Conservation (phyloP, 2,329 filamentous ascomycete genomes). For the Trichoderma endophyticum region DNA sequence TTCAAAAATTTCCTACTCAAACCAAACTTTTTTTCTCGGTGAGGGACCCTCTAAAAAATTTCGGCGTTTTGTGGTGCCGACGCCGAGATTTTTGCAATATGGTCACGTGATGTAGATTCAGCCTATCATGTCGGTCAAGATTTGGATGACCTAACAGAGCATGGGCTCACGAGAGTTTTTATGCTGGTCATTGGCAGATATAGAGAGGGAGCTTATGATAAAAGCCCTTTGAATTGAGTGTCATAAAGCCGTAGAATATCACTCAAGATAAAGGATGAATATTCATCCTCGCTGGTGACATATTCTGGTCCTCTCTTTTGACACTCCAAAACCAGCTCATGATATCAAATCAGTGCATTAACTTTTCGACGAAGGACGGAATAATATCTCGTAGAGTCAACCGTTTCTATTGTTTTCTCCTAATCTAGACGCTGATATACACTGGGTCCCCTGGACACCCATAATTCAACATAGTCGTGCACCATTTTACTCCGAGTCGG, state of each 20-base stretch:
- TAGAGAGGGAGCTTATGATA: neutral
- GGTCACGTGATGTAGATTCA: neutral
- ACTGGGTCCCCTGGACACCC: slow-evolving; percentile 33
- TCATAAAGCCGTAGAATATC: neutral
- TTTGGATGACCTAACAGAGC: slow-evolving; percentile 5
- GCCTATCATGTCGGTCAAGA: slow-evolving; percentile 3
- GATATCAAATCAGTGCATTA: neutral
- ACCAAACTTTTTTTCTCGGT: slow-evolving; percentile 32
- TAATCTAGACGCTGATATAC: slow-evolving; percentile 44
- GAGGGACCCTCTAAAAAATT: slow-evolving; percentile 26
- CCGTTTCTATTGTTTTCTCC: slow-evolving; percentile 37
- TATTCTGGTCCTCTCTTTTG: neutral
- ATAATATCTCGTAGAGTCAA: slow-evolving; percentile 21
- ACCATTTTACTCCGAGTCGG: slow-evolving; percentile 41
- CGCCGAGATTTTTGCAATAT: slow-evolving; percentile 22
- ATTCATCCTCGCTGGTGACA: neutral
- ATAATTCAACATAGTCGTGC: slow-evolving; percentile 30
- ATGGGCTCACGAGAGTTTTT: neutral
- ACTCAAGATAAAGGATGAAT: neutral
- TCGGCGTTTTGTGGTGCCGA: slow-evolving; percentile 34
- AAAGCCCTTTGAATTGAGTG: neutral
- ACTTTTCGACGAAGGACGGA: neutral
- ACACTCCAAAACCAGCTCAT: neutral
- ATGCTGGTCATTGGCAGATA: neutral
- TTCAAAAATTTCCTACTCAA: slow-evolving; percentile 29